Evolutionary conservation across 345 rosid genomes (phyloP).

Genomic region (Reutealis trisperma): DNA sequence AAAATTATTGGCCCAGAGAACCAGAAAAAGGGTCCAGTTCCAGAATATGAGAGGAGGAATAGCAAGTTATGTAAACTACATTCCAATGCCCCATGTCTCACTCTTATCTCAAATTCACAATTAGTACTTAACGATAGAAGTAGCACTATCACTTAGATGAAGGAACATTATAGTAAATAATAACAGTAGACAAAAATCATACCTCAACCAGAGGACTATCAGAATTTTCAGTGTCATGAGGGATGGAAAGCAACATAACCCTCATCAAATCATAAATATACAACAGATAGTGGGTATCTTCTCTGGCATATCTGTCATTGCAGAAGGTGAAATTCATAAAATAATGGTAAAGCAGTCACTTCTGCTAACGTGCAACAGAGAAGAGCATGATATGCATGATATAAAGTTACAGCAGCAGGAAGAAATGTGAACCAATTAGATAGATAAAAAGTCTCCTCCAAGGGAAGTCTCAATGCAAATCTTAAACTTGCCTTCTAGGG

Average conservation of each 20-base stretch:
- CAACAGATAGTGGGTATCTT: conserved; percentile 92
- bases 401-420: background rate
- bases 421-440: background rate
- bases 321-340: conserved; percentile 18
- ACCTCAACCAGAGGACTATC: conserved; percentile 77
- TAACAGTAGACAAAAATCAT: conserved; percentile 11
- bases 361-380: background rate
- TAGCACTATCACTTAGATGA: background rate
- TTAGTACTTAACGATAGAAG: background rate
- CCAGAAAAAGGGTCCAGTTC: background rate
- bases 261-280: conserved; percentile 80
- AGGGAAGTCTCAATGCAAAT: background rate
- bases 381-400: no score
- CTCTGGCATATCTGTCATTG: conserved; percentile 83
- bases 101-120: background rate
- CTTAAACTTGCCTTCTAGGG: background rate
- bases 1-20: background rate
- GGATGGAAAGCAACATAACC: conserved; percentile 39
- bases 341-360: background rate
- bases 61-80: background rate
- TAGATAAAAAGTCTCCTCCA: background rate
- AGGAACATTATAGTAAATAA: conserved; percentile 1
- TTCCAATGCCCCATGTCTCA: no score
- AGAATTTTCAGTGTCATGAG: conserved; percentile 44
- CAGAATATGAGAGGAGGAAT: background rate